Evolutionary conservation across 306 rosid genomes (phyloP).

Genomic region (Herpetospermum pedunculosum): DNA sequence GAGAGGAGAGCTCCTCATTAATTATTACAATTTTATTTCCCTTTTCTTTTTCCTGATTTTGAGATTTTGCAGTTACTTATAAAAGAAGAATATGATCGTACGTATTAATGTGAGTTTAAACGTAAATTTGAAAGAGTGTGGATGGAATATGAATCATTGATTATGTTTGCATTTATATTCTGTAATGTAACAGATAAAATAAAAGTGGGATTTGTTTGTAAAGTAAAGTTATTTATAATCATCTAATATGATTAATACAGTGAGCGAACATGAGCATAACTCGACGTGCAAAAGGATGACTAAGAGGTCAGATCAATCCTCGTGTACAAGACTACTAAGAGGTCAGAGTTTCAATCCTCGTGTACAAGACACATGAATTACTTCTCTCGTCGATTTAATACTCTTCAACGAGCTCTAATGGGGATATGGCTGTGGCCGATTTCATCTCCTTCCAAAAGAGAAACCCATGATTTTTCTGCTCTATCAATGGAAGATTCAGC

Average conservation of each 20-base stretch:
- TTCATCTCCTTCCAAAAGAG: conserved; percentile 10
- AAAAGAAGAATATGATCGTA: neutral
- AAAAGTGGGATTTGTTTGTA: neutral
- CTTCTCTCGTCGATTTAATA: too few species aligned
- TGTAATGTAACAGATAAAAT: neutral
- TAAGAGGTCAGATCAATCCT: too few species aligned
- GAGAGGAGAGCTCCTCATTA: neutral
- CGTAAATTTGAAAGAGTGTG: neutral
- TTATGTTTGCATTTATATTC: neutral
- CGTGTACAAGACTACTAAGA: too few species aligned
- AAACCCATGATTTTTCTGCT: conserved; percentile 11
- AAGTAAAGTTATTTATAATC: too few species aligned
- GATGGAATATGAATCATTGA: neutral
- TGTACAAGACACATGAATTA: too few species aligned
- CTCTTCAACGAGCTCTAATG: conserved; percentile 28
- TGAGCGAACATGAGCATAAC: too few species aligned
- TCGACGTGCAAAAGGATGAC: too few species aligned
- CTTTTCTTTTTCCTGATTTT: neutral
- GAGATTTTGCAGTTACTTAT: neutral
- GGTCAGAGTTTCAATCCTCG: too few species aligned
- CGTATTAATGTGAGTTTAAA: neutral
- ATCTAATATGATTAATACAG: too few species aligned
- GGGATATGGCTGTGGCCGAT: conserved; percentile 11
- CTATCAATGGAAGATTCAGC: conserved; percentile 14
- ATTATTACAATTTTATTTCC: neutral